Percentiles rank a stretch among this genome's conserved stretches.
Conservation (phyloP, 176 grass and related monocot species). For the Avena atlantica region DNA sequence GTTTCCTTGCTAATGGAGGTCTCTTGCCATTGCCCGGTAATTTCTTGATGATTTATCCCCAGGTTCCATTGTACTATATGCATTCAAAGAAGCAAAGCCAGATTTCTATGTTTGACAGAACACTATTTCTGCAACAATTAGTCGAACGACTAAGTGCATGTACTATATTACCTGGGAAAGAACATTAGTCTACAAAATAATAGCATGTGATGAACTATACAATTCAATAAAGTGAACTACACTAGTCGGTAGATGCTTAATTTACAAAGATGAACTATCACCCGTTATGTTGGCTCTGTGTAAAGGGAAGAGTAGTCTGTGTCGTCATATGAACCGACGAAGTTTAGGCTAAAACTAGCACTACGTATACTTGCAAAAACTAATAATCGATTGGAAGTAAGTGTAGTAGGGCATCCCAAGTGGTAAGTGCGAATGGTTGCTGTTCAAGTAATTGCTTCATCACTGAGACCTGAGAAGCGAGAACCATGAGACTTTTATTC, state of each 20-base stretch:
- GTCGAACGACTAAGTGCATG: neutral
- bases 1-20: neutral
- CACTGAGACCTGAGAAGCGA: conserved; percentile 22
- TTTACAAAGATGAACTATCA: conserved; percentile 34
- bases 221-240: conserved; percentile 2
- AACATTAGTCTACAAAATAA: conserved; percentile 24
- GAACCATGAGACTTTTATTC: neutral
- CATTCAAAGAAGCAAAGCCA: neutral
- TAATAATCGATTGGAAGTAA: neutral
- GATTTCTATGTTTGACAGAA: conserved; percentile 1
- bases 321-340: conserved; percentile 27
- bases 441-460: conserved; percentile 7
- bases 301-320: conserved; percentile 27
- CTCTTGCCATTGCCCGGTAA: neutral
- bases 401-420: neutral
- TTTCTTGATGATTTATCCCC: neutral
- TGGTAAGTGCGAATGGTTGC: neutral
- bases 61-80: neutral
- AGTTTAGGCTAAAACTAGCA: conserved; percentile 16
- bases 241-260: conserved; percentile 10
- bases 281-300: conserved; percentile 7
- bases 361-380: conserved; percentile 5
- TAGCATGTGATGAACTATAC: conserved; percentile 24
- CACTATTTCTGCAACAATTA: neutral
- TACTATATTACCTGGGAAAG: conserved; percentile 13